Conservation (phyloP, 2,329 filamentous ascomycete genomes). For the Fusarium proliferatum region DNA sequence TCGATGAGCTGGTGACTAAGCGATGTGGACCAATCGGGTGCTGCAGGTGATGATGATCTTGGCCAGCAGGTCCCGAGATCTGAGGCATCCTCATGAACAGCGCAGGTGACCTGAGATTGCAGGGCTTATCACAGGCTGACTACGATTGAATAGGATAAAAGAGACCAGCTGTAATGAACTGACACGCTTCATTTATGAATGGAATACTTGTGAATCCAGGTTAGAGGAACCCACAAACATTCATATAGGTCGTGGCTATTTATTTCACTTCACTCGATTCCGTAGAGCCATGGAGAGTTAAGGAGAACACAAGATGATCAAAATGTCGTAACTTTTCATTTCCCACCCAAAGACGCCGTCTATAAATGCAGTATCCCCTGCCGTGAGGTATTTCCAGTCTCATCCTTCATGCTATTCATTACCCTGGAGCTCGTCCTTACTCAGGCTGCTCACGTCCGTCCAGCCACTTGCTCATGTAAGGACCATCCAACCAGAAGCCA, state of each 20-base stretch:
- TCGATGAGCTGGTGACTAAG: constrained; percentile 40
- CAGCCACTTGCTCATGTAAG: constrained; percentile 79
- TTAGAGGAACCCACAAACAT: too few relatives aligned
- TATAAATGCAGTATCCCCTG: constrained; percentile 31
- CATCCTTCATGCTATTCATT: constrained; percentile 15
- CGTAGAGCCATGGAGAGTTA: accelerated
- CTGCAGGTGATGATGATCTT: constrained; percentile 4
- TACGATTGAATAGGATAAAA: not conserved
- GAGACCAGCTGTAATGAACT: accelerated
- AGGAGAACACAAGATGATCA: not conserved
- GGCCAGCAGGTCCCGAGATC: constrained; percentile 18
- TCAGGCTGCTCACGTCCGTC: constrained; percentile 55
- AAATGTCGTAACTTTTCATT: constrained; percentile 22
- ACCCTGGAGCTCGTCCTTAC: constrained; percentile 3
- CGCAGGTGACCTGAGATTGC: constrained; percentile 7
- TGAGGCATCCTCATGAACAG: constrained; percentile 19
- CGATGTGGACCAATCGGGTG: constrained; percentile 30
- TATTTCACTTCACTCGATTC: too few relatives aligned
- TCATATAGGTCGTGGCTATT: too few relatives aligned
- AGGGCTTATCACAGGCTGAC: not conserved
- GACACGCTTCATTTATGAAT: accelerated
- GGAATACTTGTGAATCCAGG: accelerated
- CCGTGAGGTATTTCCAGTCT: constrained; percentile 33
- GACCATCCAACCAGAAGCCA: constrained; percentile 93
- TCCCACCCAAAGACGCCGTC: constrained; percentile 32